Base-by-base conservation (phyloP, 1,139 yeast genomes). In the Saccharomycopsis crataegensis region DNA sequence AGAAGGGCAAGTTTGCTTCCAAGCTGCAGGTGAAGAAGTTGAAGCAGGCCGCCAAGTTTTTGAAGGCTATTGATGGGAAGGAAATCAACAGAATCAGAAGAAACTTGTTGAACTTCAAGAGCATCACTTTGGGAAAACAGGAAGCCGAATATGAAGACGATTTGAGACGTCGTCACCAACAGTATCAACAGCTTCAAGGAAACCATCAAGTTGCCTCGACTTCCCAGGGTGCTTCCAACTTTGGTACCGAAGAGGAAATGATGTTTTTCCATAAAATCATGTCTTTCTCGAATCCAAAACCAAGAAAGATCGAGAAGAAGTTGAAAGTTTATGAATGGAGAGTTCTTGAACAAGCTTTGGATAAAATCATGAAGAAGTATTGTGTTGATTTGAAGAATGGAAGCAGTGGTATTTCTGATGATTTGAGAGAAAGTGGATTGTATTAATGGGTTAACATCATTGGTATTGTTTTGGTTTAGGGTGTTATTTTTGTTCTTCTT, bases 51-150 rank as follows among this genome's bases (percentile, higher is more conserved):
- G 76, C 79, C 58, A 74, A 73, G 60, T 81, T 82, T 62, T 68
- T 77, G 31, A 80, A 80, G 33, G 85, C 72, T 70, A 43, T 47
- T 11, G 59, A 57, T 14, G 42, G 47, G 37, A 55, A 54, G 62
- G 88, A 82, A 62, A 81, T 82, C 64, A 82, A 82, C 65, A 68
- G 88, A 46, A 80, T 82, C 40, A 70, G 88, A 46, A 69, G 88
- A 46, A 82, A 82, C 62, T 70, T 82, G 55, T 86, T 82, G 61
- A 79, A 79, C 36, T 75, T 80, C 60, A 79, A 78, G 58, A 86
- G 87, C 2, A 67, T 70, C 53, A 82, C 87, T 0, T 75, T 82
- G 5, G 74, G 82, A 38, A 73, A 83, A 57, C 67, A 76, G 28
- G 72, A 73, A 57, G 67, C 69, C 34, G 74, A 69, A 38, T 67